Conservation (phyloP, 805 yeast species). For the Candida namnaoensis region DNA sequence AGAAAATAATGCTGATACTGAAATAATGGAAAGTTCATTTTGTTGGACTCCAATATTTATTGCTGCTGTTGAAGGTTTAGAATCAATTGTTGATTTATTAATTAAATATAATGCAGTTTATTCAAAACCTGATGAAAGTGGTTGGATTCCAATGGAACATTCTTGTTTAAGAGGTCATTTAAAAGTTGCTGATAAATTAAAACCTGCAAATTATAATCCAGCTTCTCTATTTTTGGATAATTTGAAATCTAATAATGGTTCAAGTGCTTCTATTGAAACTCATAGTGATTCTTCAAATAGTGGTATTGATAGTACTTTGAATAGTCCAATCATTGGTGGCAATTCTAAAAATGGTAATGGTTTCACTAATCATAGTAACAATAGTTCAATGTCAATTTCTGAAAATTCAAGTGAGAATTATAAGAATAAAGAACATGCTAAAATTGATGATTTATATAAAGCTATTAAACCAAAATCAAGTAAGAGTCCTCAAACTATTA, state of each 20-base stretch:
- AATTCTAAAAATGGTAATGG: background rate
- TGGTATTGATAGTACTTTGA: too few relatives aligned
- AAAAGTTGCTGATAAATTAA: conserved; percentile 52
- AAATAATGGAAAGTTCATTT: conserved; percentile 66
- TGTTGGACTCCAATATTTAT: conserved; percentile 94
- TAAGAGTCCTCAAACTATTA: conserved; percentile 40
- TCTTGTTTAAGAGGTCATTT: conserved; percentile 87
- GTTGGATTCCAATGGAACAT: conserved; percentile 98
- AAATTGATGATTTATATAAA: conserved; percentile 7
- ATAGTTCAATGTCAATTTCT: background rate
- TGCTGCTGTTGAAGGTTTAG: conserved; percentile 81
- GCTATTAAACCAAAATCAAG: conserved; percentile 10
- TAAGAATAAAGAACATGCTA: background rate
- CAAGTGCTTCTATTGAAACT: background rate
- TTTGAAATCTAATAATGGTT: background rate
- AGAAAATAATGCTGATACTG: conserved; percentile 57
- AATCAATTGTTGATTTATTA: conserved; percentile 46
- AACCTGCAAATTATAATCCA: conserved; percentile 34
- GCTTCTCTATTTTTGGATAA: background rate
- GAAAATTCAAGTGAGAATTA: conserved; percentile 1
- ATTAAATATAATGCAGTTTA: conserved; percentile 44
- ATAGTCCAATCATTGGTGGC: too few relatives aligned
- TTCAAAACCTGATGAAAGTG: conserved; percentile 65
- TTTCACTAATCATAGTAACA: background rate
- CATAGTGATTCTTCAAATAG: background rate